Conservation (phyloP, 352 stramenopile species). For the Phytophthora quininea region DNA sequence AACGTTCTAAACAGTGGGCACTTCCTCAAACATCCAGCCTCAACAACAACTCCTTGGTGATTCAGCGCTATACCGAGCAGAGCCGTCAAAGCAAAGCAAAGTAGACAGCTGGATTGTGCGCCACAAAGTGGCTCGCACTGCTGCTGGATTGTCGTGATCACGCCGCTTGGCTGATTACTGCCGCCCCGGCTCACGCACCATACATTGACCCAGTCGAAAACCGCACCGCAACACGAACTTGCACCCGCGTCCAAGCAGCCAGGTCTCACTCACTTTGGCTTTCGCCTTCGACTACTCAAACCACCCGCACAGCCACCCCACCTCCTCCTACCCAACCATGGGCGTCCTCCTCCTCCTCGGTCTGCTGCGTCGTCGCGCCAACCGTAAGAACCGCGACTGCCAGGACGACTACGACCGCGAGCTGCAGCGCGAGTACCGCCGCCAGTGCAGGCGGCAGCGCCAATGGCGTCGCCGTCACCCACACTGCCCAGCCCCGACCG, state of each 20-base stretch:
- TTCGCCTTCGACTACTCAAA: slow-evolving; percentile 10
- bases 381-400: slow-evolving; percentile 8
- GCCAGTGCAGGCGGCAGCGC: slow-evolving; percentile 27
- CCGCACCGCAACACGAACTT: too few species aligned
- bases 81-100: too few species aligned
- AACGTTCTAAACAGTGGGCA: too few species aligned
- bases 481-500: slow-evolving; percentile 10
- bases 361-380: slow-evolving; percentile 11
- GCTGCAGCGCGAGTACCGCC: slow-evolving; percentile 21
- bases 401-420: slow-evolving; percentile 26
- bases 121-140: background rate
- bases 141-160: background rate
- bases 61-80: too few species aligned
- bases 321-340: slow-evolving; percentile 4
- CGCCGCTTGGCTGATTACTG: background rate
- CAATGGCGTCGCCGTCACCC: slow-evolving; percentile 24
- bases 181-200: too few species aligned
- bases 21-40: background rate
- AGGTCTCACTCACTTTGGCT: background rate
- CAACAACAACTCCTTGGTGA: too few species aligned
- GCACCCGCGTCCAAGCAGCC: too few species aligned
- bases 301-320: too few species aligned
- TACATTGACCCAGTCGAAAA: too few species aligned
- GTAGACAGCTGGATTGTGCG: too few species aligned
- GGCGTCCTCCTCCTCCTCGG: slow-evolving; percentile 19